Base-by-base conservation (phyloP, 768 basidiomycete species). In the Russula sp. region DNA sequence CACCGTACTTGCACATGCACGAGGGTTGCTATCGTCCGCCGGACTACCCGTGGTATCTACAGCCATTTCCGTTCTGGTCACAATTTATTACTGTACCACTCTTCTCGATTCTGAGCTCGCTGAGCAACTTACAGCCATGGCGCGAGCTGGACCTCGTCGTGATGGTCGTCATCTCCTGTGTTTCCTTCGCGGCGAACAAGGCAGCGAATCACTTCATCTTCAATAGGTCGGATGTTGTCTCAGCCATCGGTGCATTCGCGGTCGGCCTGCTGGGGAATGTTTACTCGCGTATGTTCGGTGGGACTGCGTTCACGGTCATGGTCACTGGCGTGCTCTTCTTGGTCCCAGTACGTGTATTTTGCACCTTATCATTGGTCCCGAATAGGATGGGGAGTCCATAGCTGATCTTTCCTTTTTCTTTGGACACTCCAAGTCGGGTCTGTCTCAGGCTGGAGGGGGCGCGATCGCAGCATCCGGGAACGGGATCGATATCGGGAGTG, bases 271-370 rank as follows among this genome's bases (percentile, higher is more conserved):
- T 92, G 22, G 91, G 90, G 3, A 92, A 92, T 70, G 74, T 88
- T 1, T 92, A 92, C 73, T 92, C 91, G 46, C 81, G 91, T 52
- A 84, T 83, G 72, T 87, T 90, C 82, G 83, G 88, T 9, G 92
- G 91, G 9, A 93, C 91, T 4, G 92, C 92, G 22, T 94, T 94
- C 75, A 92, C 91, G 11, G 86, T 86, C 2, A 94, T 94, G 92
- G 90, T 93, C 46, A 89, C 92, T 28, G 92, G 91, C 44, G 90
- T 94, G 6, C 74, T 92, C 67, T 92, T 94, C 75, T 77, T 94
- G 64, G 90, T 94, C 28, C 92, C 92, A 14, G 91, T 92, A 72
- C 73, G 88, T 81, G 38, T 22, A 14, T 40, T 18, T 16, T 56
- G 68, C 40, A 24, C 40, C 24, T 14, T 20, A 30, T 59, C 40